Evolutionary conservation across 2,329 filamentous ascomycete genomes (phyloP).

Genomic region (Fusarium paranaense): DNA sequence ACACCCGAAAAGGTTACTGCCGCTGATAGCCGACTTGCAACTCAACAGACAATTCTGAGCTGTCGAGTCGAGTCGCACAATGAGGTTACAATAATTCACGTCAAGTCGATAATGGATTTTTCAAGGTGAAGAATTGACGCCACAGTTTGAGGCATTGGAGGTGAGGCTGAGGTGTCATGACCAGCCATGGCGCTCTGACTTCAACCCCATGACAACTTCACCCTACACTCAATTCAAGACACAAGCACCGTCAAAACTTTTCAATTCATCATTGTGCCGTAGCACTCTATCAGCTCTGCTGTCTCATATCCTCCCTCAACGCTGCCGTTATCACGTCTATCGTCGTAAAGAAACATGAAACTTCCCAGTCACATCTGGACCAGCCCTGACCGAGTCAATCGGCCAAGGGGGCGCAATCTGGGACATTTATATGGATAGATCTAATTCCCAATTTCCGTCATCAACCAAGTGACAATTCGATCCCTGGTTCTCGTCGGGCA

Average conservation of each 20-base stretch:
- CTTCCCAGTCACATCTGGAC: constrained; percentile 40
- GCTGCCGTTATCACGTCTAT: constrained; percentile 33
- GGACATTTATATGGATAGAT: constrained; percentile 38
- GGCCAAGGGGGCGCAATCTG: constrained; percentile 41
- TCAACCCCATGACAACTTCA: neutral
- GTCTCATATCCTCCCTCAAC: constrained; percentile 10
- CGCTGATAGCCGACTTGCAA: neutral
- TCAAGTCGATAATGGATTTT: neutral
- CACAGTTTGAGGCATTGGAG: neutral
- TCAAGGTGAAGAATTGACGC: neutral
- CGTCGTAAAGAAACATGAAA: constrained; percentile 36
- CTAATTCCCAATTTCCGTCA: constrained; percentile 13
- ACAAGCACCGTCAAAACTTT: constrained; percentile 21
- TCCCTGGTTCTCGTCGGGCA: constrained; percentile 11
- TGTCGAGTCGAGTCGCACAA: neutral
- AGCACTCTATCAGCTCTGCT: constrained; percentile 9
- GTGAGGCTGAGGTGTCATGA: neutral
- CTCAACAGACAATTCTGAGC: neutral
- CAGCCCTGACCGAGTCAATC: constrained; percentile 28
- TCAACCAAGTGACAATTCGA: neutral
- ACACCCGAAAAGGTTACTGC: neutral
- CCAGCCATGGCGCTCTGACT: neutral
- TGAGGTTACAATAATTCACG: neutral
- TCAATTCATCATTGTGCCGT: constrained; percentile 34
- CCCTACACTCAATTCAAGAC: neutral